Base-by-base conservation (phyloP, 225 moss, liverwort and hornwort species). In the Sphagnum tenellum region DNA sequence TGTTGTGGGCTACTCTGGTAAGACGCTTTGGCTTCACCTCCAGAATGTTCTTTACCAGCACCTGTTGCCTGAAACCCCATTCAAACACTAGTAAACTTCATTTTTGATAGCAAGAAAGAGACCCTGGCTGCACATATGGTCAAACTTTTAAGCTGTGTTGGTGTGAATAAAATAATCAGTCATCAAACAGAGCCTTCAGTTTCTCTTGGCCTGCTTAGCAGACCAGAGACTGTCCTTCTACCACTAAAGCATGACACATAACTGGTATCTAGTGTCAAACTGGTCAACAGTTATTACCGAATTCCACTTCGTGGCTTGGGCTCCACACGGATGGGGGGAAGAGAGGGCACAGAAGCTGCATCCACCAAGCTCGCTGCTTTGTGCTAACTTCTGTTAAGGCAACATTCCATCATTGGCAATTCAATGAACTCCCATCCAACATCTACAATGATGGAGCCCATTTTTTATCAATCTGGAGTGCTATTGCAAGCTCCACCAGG, bases 341-440 rank as follows among this genome's bases (percentile, higher is more conserved):
- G 75, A 29, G 81, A 64, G 59, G 92, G 82, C 5, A 77, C 70
- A 64, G 92, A 88, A 46, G 88, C 85, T 59, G 92, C 80, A 81
- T 98, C 96, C 72, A 85, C 96, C 60, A 98, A 76, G 74, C 96
- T 98, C 74, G 96, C 92, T 50, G 96, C 96, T 72, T 90, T 90
- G 94, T 95, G 79, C 69, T 75, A 68, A 47, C 68, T 74, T 7
- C 6, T 69, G 81, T 90, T 76, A 94, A 90, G 90, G 74, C 13
- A 46, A 64, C 69, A 64, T 44, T 57, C 63, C 64, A 50, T n/a
- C 29, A 29, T 29, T 29, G 29, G 29, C 29, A 29, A 29, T 1
- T 29, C 29, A 29, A 29, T 29, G 29, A 29, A 29, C 29, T 29
- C 29, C 29, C 29, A 29, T 29, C 29, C 29, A 29, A 29, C 29